These are phyloP conservation scores for Nicotiana obtusifolia DNA, from an alignment of 257 asterid genomes.

Conservation along the genomic window DNA sequence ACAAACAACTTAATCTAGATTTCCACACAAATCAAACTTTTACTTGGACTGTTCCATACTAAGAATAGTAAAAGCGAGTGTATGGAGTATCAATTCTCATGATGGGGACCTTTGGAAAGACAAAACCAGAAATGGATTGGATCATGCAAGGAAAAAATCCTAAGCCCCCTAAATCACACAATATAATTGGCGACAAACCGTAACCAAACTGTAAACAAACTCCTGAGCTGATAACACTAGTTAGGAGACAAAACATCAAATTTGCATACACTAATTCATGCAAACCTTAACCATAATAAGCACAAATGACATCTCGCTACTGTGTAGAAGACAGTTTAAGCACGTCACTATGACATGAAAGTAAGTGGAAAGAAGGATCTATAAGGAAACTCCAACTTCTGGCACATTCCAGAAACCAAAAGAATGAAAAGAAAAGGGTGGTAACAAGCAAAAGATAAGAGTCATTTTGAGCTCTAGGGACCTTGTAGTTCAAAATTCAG, in stretches of 20 bases:
- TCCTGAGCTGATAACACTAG: neutral
- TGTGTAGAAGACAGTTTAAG: neutral
- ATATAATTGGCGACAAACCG: neutral
- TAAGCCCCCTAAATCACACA: neutral
- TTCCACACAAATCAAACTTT: neutral
- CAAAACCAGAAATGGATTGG: neutral
- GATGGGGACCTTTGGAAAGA: neutral
- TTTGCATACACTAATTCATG: neutral
- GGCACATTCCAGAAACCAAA: neutral
- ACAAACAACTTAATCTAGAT: neutral
- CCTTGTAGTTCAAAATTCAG: neutral
- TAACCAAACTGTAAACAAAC: neutral
- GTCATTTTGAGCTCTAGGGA: neutral
- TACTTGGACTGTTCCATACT: neutral
- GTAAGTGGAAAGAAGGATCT: neutral
- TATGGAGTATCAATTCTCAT: neutral
- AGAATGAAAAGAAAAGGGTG: neutral
- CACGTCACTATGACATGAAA: neutral
- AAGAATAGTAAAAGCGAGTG: neutral
- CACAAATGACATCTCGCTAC: neutral
- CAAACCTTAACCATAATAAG: neutral
- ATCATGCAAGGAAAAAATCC: neutral
- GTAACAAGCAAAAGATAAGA: neutral
- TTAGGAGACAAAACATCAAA: neutral
- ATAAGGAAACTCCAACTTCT: neutral